Percentiles rank a stretch among this genome's conserved stretches.
phyloP scores from a whole-genome alignment of 2,329 filamentous ascomycete species.

The Fusarium vanettenii region DNA sequence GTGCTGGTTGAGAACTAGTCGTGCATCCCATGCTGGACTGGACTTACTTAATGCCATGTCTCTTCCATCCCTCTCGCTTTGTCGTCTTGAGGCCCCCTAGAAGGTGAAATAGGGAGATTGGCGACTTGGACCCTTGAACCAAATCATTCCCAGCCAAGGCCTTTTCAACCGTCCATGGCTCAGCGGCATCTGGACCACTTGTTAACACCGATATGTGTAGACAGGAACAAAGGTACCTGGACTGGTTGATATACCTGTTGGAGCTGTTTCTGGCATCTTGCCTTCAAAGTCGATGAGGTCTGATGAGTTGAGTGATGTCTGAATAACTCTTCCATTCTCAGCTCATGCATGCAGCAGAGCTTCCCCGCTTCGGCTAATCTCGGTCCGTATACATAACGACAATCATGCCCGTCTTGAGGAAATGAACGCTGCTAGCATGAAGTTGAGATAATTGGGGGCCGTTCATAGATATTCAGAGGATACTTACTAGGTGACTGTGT shows the following conservation, averaged over 20 bases:
- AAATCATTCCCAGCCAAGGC: constrained; percentile 71
- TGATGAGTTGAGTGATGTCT: background rate
- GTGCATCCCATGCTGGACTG: background rate
- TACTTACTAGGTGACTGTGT: background rate
- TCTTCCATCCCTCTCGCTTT: constrained; percentile 93
- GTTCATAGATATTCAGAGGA: background rate
- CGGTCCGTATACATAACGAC: constrained; percentile 2
- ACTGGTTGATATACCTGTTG: background rate
- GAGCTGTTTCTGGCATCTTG: constrained; percentile 12
- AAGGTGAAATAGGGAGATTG: constrained; percentile 92
- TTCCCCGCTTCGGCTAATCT: constrained; percentile 14
- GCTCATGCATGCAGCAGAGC: constrained; percentile 1
- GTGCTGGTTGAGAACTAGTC: background rate
- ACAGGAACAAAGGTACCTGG: background rate
- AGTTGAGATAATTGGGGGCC: background rate
- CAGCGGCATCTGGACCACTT: background rate
- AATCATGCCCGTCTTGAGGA: background rate
- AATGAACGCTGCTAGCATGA: background rate
- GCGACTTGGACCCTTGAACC: constrained; percentile 72
- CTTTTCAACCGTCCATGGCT: constrained; percentile 64
- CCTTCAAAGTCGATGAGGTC: background rate
- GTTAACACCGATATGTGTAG: background rate
- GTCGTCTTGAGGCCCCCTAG: constrained; percentile 94
- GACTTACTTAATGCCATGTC: constrained; percentile 75
- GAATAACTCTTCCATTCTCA: background rate